Base-by-base conservation (phyloP, 768 basidiomycete species). In the Tubosaeta sp. region DNA sequence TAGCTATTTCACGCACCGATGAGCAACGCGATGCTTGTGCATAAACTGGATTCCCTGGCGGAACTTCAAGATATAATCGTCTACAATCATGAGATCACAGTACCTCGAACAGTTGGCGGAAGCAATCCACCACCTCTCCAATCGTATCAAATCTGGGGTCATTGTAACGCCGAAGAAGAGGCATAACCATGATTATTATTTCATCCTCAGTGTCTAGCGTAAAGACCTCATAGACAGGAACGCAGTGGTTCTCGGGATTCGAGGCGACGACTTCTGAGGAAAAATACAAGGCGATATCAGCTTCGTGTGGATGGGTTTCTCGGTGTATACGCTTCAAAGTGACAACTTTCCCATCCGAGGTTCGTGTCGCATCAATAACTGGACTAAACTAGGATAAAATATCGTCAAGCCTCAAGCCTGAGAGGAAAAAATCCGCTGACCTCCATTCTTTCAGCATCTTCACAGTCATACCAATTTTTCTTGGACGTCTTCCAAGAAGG, bases 361-460 rank as follows among this genome's bases (percentile, higher is more conserved):
- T 49, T 6, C 69, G 60, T 0, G 59, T 68, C 0, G 70, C 72
- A 32, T 74, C 73, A 0, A 62, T 50, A 0, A 54, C n/a, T 29
- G 21, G 47, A 3, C 34, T 22, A 19, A 22, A 58, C 46, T 25
- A 42, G 8, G 3, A 11, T 42, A 5, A 18, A 5, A 32, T 1
- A 25, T 12, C 13, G 25, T 13, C 16, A 24, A 9, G 25, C 25
- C 8, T 8, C 25, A 27, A 27, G 4, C 8, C 25, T 8, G 11
- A 6, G 10, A 5, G 2, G 21, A 24, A 42, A 10, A 25, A 25
- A 19, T 29, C 64, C 57, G 45, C 35, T 1, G 62, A 57, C 14
- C 16, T 4, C 0, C 34, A 55, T 2, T 9, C 38, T 48, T 9
- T 36, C 40, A 0, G 35, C 35, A 6, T 57, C 54, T 12, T 57